These are phyloP conservation scores for Chaetomiaceae sp. DNA, from an alignment of 2,329 filamentous ascomycete genomes.

Conservation along the genomic window DNA sequence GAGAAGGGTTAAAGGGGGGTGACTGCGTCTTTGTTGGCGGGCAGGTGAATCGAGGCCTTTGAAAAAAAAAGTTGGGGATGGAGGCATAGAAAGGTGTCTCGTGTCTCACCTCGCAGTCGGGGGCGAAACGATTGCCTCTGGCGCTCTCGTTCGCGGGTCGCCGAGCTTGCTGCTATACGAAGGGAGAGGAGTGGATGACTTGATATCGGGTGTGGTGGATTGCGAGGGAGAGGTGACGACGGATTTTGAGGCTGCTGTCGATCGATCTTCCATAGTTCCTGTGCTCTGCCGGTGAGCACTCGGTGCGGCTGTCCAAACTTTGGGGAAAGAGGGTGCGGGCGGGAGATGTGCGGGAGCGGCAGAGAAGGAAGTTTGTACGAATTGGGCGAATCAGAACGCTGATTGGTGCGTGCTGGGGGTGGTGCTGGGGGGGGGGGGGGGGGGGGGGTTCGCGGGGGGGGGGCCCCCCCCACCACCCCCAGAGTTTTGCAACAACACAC, in stretches of 20 bases:
- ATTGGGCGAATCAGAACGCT: constrained; percentile 27
- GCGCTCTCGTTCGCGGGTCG: constrained; percentile 26
- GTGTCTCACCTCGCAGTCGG: constrained; percentile 35
- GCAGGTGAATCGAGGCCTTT: constrained; percentile 12
- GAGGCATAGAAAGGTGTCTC: constrained; percentile 22
- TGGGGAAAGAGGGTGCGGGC: constrained; percentile 27
- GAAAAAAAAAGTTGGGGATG: constrained; percentile 23
- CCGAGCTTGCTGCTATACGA: constrained; percentile 34
- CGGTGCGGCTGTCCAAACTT: constrained; percentile 27
- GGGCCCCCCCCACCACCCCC: constrained; percentile 8
- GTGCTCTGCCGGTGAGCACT: constrained; percentile 20
- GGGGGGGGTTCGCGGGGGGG: constrained; percentile 1
- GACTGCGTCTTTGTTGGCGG: constrained; percentile 21
- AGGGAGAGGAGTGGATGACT: constrained; percentile 26
- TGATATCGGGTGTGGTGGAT: constrained; percentile 24
- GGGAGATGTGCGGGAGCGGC: constrained; percentile 27
- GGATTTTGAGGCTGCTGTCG: constrained; percentile 27
- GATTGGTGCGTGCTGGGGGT: constrained; percentile 21
- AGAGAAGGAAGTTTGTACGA: constrained; percentile 27
- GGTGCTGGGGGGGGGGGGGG: constrained; percentile 2
- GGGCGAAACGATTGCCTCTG: constrained; percentile 25
- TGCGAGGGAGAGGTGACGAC: constrained; percentile 21
- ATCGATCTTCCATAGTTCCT: constrained; percentile 30
- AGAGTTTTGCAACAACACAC: constrained; percentile 2
- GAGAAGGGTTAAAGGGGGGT: constrained; percentile 6